Evolutionary conservation across 2,329 filamentous ascomycete species (phyloP).

Genomic region (Trichoderma pleuroti): DNA sequence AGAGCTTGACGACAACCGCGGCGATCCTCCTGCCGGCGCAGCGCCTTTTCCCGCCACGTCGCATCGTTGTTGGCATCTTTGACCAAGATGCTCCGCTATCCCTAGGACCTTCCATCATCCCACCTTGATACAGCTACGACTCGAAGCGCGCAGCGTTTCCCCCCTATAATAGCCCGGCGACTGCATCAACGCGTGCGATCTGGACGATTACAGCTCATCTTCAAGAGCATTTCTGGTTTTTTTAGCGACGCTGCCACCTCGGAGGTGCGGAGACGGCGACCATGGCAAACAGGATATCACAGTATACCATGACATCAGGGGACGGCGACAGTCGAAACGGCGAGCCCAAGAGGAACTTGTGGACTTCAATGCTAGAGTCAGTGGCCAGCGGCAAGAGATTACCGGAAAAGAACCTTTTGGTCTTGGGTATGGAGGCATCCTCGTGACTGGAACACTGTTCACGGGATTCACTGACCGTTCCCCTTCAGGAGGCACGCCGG

Average conservation of each 20-base stretch:
- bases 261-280: constrained; percentile 21
- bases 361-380: constrained; percentile 88
- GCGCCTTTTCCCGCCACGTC: neutral
- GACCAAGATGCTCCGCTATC: constrained; percentile 30
- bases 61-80: constrained; percentile 17
- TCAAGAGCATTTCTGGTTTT: constrained; percentile 15
- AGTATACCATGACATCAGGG: constrained; percentile 55
- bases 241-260: constrained; percentile 2
- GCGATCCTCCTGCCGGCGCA: constrained; percentile 9
- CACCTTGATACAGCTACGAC: constrained; percentile 24
- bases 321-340: constrained; percentile 56
- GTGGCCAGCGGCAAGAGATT: constrained; percentile 87
- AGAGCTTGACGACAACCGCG: constrained; percentile 18
- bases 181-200: neutral
- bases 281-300: constrained; percentile 58
- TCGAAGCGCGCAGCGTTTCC: constrained; percentile 15
- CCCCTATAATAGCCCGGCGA: neutral
- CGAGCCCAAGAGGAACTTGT: constrained; percentile 83
- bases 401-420: constrained; percentile 85
- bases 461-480: constrained; percentile 29
- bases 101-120: constrained; percentile 22
- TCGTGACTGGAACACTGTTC: neutral
- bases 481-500: constrained; percentile 67
- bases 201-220: neutral
- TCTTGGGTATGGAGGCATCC: constrained; percentile 61